phyloP scores from a whole-genome alignment of 1,284 basidiomycete genomes.

The Mycosarcoma mackinlayi region DNA sequence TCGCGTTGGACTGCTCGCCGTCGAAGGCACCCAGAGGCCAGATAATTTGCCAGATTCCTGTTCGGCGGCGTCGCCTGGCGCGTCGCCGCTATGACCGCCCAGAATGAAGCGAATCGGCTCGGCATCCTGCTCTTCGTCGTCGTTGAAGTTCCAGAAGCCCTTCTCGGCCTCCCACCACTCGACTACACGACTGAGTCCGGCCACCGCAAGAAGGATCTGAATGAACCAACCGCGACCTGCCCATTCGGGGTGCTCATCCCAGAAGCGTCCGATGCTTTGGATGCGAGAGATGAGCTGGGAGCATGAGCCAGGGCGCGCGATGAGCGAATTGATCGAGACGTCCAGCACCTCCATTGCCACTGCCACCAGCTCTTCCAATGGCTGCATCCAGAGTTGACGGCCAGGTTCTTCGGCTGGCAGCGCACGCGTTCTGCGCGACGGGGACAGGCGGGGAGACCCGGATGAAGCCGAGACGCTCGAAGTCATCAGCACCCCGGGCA shows the following conservation, averaged over 20 bases:
- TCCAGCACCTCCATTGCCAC: slow-evolving; percentile 95
- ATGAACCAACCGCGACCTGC: slow-evolving; percentile 98
- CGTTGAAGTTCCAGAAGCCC: slow-evolving; percentile 99
- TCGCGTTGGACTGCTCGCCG: slow-evolving; percentile 32
- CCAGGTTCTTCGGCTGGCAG: slow-evolving; percentile 50
- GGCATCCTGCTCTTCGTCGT: slow-evolving; percentile 76
- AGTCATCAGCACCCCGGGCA: slow-evolving; percentile 72
- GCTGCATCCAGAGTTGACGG: slow-evolving; percentile 73
- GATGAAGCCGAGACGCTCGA: slow-evolving; percentile 56
- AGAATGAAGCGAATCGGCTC: slow-evolving; percentile 67
- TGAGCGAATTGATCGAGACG: slow-evolving; percentile 85
- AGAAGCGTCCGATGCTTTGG: slow-evolving; percentile 88
- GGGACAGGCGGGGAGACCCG: slow-evolving; percentile 57
- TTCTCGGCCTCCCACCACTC: slow-evolving; percentile 99
- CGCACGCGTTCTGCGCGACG: slow-evolving; percentile 47
- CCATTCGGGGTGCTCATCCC: slow-evolving; percentile 98
- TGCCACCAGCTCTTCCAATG: slow-evolving; percentile 89
- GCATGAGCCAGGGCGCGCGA: slow-evolving; percentile 84
- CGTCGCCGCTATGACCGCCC: slow-evolving; percentile 30
- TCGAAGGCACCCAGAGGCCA: slow-evolving; percentile 25
- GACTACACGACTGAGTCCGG: slow-evolving; percentile 91
- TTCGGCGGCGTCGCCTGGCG: slow-evolving; percentile 17
- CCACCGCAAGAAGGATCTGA: slow-evolving; percentile 86
- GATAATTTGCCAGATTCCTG: slow-evolving; percentile 14
- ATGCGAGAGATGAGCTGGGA: slow-evolving; percentile 87